Evolutionary conservation across 2,329 filamentous ascomycete genomes (phyloP).

Genomic region (Colletotrichum sp.): DNA sequence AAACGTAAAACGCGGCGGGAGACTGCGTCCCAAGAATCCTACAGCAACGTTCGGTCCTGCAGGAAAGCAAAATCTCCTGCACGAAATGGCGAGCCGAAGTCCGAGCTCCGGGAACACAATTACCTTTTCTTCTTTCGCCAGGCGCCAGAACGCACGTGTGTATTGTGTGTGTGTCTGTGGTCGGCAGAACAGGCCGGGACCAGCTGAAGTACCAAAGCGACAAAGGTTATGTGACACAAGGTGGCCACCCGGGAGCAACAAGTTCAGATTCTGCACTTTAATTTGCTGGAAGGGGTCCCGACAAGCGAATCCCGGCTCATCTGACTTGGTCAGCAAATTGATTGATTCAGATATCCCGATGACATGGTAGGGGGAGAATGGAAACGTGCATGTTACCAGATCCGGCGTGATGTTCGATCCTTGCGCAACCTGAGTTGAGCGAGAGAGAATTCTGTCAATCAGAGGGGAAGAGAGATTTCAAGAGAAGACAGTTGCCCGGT

Average conservation of each 20-base stretch:
- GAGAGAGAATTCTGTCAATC: neutral
- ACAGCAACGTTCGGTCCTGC: neutral
- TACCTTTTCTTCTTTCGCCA: neutral
- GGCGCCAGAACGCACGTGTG: neutral
- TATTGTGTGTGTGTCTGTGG: neutral
- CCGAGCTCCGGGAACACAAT: neutral
- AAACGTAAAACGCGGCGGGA: conserved; percentile 4
- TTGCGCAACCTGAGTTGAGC: neutral
- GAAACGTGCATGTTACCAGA: neutral
- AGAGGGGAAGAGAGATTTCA: neutral
- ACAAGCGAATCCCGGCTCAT: conserved; percentile 15
- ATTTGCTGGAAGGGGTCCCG: conserved; percentile 7
- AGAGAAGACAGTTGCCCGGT: neutral
- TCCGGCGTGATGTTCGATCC: neutral
- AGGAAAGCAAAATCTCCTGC: neutral
- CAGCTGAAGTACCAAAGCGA: neutral
- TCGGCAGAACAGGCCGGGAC: neutral
- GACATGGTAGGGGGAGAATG: neutral
- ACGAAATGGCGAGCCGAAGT: neutral
- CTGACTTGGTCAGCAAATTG: conserved; percentile 17
- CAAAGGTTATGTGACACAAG: neutral
- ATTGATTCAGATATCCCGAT: conserved; percentile 11
- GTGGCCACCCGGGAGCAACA: neutral
- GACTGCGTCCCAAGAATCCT: neutral
- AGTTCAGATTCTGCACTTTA: conserved; percentile 9